These are phyloP conservation scores for Exophiala dermatitidis DNA, from an alignment of 2,329 filamentous ascomycete species.

Conservation along the genomic window DNA sequence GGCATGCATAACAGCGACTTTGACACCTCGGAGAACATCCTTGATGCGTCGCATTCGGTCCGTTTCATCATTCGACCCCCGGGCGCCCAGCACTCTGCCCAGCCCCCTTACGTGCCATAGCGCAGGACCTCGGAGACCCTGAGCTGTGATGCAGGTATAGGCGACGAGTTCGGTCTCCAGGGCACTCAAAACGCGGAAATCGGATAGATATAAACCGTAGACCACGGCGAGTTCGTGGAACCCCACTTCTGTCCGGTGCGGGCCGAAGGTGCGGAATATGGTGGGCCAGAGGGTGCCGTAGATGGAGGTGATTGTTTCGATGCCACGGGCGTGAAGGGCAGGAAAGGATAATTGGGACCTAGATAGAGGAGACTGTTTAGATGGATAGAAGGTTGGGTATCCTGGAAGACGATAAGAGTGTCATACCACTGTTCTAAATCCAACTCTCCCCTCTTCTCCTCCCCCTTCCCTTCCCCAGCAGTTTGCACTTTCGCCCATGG, in stretches of 20 bases:
- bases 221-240: conserved; percentile 67
- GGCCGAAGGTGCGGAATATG: conserved; percentile 31
- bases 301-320: conserved; percentile 29
- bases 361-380: neutral
- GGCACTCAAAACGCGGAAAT: conserved; percentile 36
- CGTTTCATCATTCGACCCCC: conserved; percentile 19
- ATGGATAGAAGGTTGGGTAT: neutral
- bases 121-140: conserved; percentile 37
- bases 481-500: conserved; percentile 29
- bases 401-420: neutral
- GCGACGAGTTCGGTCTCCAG: conserved; percentile 42
- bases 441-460: conserved; percentile 11
- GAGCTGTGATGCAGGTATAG: conserved; percentile 40
- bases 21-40: conserved; percentile 21
- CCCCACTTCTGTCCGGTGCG: conserved; percentile 46
- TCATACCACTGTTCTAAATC: conserved; percentile 16
- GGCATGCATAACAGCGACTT: conserved; percentile 16
- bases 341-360: conserved; percentile 26
- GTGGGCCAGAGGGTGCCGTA: conserved; percentile 29
- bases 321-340: conserved; percentile 28
- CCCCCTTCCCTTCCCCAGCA: conserved; percentile 18
- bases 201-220: conserved; percentile 52
- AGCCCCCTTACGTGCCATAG: conserved; percentile 43
- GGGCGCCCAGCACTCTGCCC: conserved; percentile 32
- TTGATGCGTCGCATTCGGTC: conserved; percentile 18